Evolutionary conservation across 768 basidiomycete species (phyloP), one percentile per base, ranked within the genome.

Genomic region (Boletus rufocinnamomeus): DNA sequence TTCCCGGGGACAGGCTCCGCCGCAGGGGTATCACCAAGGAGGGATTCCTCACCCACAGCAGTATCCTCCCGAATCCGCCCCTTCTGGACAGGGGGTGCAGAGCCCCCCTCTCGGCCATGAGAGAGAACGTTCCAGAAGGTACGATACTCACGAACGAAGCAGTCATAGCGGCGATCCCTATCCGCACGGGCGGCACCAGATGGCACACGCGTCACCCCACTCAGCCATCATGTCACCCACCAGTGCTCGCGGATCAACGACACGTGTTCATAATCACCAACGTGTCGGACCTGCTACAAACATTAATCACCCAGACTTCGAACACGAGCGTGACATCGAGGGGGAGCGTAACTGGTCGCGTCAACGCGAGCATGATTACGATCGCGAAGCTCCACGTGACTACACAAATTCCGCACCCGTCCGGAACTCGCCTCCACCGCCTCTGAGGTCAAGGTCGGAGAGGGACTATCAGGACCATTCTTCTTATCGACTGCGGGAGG

Each of bases 271-370:
- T 69, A 78, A 78, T 59, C 87, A 89, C 72, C 87, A 88, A 70
- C 84, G 86, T 54, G 67, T 86, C 64, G 87, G 86, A 8, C 85
- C 86, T 41, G 85, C 79, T 4, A 77, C 83, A 27, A 83, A 80
- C 63, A 77, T 86, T 48, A 81, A 79, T 66, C 68, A 72, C 62
- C 69, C 72, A 38, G 76, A 75, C 40, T 61, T 65, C 46, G 72
- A 74, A 48, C 65, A 59, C 41, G 72, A 74, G 58, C 74, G 81
- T 57, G 80, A 79, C 21, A 79, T 84, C 25, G 82, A 84, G 32
- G 76, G 81, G 66, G 82, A 81, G 56, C 71, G 64, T 37, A 62
- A 63, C 41, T 73, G 72, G 72, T 54, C 69, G 48, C 76, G 78
- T 52, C 71, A 70, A 61, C 66, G 68, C 53, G 80, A 82, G n/a